phyloP scores from a whole-genome alignment of 2,329 filamentous ascomycete genomes.

The Dendrostoma leiphaemia region DNA sequence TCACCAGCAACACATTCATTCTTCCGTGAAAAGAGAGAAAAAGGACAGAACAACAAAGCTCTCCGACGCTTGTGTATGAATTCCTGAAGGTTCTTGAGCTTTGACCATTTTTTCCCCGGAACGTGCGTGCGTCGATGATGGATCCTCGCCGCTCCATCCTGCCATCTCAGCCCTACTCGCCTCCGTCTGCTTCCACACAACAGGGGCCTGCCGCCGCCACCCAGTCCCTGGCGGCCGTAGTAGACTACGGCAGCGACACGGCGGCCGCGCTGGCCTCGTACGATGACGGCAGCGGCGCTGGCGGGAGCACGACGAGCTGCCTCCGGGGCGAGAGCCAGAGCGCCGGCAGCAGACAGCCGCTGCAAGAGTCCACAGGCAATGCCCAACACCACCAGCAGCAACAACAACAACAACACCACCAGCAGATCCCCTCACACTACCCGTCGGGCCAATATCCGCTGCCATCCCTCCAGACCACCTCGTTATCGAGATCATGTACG shows the following conservation, averaged over 20 bases:
- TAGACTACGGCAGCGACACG: slow-evolving; percentile 5
- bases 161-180: slow-evolving; percentile 50
- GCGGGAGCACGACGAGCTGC: not conserved
- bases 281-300: not conserved
- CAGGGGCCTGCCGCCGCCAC: too few relatives aligned
- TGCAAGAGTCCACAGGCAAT: slow-evolving; percentile 53
- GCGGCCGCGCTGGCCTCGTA: not conserved
- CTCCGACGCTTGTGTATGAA: slow-evolving; percentile 20
- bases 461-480: slow-evolving; percentile 9
- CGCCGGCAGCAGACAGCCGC: slow-evolving; percentile 36
- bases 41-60: not conserved
- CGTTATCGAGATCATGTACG: slow-evolving; percentile 22
- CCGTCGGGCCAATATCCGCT: slow-evolving; percentile 13
- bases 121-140: slow-evolving; percentile 28
- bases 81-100: slow-evolving; percentile 24
- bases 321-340: not conserved
- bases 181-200: slow-evolving; percentile 45
- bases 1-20: slow-evolving; percentile 24
- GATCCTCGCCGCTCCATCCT: slow-evolving; percentile 44
- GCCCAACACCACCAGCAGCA: slow-evolving; percentile 39
- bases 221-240: slow-evolving; percentile 10
- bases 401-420: slow-evolving; percentile 38
- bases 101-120: slow-evolving; percentile 34
- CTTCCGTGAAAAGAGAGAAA: slow-evolving; percentile 17
- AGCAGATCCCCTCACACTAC: slow-evolving; percentile 26